Conservation (phyloP, 2,329 filamentous ascomycete genomes). For the Hypocrella siamensis region DNA sequence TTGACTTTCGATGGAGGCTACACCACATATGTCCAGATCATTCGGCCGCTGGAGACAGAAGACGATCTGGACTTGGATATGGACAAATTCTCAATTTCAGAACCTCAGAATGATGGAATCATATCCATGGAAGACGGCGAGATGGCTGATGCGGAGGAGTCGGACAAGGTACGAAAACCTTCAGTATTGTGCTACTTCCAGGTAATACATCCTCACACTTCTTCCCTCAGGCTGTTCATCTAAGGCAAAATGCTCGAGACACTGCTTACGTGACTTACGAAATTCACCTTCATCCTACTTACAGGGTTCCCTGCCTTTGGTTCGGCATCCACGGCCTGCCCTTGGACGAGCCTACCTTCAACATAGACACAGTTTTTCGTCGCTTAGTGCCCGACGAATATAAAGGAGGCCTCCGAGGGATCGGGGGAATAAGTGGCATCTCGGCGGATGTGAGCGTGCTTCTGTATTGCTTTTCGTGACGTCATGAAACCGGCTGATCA, state of each 20-base stretch:
- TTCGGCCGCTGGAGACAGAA: slow-evolving; percentile 32
- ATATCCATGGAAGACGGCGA: slow-evolving; percentile 20
- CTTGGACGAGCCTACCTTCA: slow-evolving; percentile 37
- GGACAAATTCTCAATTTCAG: slow-evolving; percentile 27
- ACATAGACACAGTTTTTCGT: slow-evolving; percentile 55
- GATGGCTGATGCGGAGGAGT: slow-evolving; percentile 35
- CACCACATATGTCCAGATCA: slow-evolving; percentile 39
- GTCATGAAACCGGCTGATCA: slow-evolving; percentile 17
- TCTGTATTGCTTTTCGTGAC: slow-evolving; percentile 1
- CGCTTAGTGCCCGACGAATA: slow-evolving; percentile 53
- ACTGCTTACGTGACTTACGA: slow-evolving; percentile 49
- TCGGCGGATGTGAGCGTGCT: slow-evolving; percentile 53
- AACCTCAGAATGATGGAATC: slow-evolving; percentile 6
- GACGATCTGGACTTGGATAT: slow-evolving; percentile 30
- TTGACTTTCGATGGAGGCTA: slow-evolving; percentile 26
- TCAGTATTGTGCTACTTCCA: slow-evolving; percentile 1
- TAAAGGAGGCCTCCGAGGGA: slow-evolving; percentile 41
- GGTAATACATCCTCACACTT: slow-evolving; percentile 7
- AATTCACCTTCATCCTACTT: slow-evolving; percentile 60
- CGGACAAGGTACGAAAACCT: slow-evolving; percentile 29
- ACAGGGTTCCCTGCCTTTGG: slow-evolving; percentile 61
- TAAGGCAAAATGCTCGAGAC: slow-evolving; percentile 15
- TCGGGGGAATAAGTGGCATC: slow-evolving; percentile 56
- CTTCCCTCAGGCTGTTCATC: slow-evolving; percentile 23
- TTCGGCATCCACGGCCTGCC: slow-evolving; percentile 49